Conservation (phyloP, 768 basidiomycete genomes). For the Lyophyllum atratum region DNA sequence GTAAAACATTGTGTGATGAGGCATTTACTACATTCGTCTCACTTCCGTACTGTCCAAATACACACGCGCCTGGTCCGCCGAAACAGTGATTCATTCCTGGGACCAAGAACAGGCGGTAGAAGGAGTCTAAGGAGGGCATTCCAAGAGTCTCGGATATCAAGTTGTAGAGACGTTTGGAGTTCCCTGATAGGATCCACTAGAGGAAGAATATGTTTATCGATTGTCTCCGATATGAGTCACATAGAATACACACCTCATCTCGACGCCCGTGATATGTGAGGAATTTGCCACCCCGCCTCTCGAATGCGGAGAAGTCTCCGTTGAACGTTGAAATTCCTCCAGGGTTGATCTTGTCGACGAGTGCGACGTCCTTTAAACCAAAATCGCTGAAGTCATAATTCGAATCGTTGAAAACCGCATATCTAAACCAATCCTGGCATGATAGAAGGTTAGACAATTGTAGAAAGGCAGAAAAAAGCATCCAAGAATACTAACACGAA, state of each 20-base stretch:
- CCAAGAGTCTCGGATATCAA: background rate
- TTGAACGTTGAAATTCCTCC: slow-evolving; percentile 9
- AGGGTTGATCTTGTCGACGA: background rate
- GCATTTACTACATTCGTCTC: slow-evolving; percentile 5
- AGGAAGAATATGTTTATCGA: background rate
- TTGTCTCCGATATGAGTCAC: background rate
- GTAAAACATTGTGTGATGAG: slow-evolving; percentile 9
- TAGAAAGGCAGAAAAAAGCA: background rate
- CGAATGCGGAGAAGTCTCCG: slow-evolving; percentile 10
- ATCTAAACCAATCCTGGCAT: slow-evolving; percentile 12
- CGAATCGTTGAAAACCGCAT: slow-evolving; percentile 11
- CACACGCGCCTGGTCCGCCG: background rate
- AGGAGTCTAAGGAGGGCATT: background rate
- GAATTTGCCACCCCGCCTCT: slow-evolving; percentile 12
- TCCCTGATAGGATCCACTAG: background rate
- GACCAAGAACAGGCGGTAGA: slow-evolving; percentile 4
- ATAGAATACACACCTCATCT: background rate
- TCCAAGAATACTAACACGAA: background rate
- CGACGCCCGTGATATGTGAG: slow-evolving; percentile 10
- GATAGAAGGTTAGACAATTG: background rate
- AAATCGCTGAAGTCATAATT: slow-evolving; percentile 10
- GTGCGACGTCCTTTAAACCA: background rate
- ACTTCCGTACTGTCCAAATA: slow-evolving; percentile 9
- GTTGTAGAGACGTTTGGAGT: background rate
- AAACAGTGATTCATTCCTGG: background rate